Base-by-base conservation (phyloP, 306 rosid genomes). In the Acmispon strigosus region DNA sequence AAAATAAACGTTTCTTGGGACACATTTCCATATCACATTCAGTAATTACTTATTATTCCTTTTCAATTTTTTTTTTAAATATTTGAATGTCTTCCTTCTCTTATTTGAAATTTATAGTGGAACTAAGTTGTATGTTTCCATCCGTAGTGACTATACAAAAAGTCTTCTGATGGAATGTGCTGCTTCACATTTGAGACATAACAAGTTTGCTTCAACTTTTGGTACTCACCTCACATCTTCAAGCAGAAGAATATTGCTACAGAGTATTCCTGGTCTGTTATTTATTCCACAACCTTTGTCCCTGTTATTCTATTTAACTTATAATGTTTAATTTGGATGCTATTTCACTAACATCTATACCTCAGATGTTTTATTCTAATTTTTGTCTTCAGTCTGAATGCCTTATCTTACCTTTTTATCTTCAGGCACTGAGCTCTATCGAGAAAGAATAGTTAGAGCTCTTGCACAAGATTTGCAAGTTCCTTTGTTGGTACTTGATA, bases 341-440 rank as follows among this genome's bases (percentile, higher is more conserved):
- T 29, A 47, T 18, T 70, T 70, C 39, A 5, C 42, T n/a, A 45
- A 43, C 12, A 56, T 74, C 27, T 71, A 29, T 20, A 16, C 22
- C 16, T 22, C 6, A 5, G 45, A 24, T 17, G 29, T 48, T 56
- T 49, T 8, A 57, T 36, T 64, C 22, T 44, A 7, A 20, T n/a
- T 37, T 24, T 62, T 49, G 4, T 17, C 54, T 32, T 22, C n/a
- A 50, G 16, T 64, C 43, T 60, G 45, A 66, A 67, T 63, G 79
- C 56, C 37, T 55, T 70, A 55, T 77, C 49, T 24, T 34, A 63
- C 71, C 52, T 14, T 58, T 70, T 65, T 66, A 52, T 67, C 60
- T 69, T 51, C 83, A 94, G 99, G 99, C 60, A 87, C 89, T 51
- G 98, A 94, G 82, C 95, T 94, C 65, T 94, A 94, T 74, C 95